These are phyloP conservation scores for Cyberlindnera xishuangbannaensis DNA, from an alignment of 805 yeast genomes.

Conservation along the genomic window DNA sequence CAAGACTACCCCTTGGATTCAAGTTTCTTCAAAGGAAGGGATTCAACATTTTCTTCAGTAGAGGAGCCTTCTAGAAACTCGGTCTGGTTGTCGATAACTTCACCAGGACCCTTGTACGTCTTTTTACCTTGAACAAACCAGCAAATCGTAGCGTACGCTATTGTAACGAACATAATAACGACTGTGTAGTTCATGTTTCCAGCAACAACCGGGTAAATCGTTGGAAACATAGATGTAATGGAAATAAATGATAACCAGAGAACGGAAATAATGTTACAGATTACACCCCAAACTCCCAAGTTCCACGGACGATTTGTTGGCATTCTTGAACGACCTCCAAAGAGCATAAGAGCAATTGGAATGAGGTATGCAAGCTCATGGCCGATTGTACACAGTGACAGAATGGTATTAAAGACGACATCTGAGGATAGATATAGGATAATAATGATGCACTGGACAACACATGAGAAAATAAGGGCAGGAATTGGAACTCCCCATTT, in stretches of 20 bases:
- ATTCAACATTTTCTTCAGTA: conserved; percentile 2
- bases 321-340: conserved; percentile 22
- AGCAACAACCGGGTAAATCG: conserved; percentile 19
- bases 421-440: conserved; percentile 26
- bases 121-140: conserved; percentile 24
- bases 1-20: not conserved
- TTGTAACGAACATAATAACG: conserved; percentile 21
- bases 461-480: conserved; percentile 23
- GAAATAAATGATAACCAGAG: conserved; percentile 21
- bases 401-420: conserved; percentile 30
- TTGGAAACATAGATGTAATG: conserved; percentile 24
- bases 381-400: conserved; percentile 29
- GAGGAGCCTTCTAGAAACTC: conserved; percentile 11
- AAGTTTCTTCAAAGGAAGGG: not conserved
- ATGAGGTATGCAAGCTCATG: conserved; percentile 28
- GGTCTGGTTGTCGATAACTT: conserved; percentile 13
- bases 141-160: conserved; percentile 20
- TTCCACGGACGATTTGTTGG: conserved; percentile 23
- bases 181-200: conserved; percentile 26
- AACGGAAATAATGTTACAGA: conserved; percentile 17
- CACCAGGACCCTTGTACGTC: conserved; percentile 25
- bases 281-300: conserved; percentile 20
- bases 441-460: conserved; percentile 25
- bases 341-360: conserved; percentile 26
- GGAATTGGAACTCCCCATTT: conserved; percentile 27